A percentile compares a stretch with the other conserved stretches of the same genome.
Conservation (phyloP, 1,139 yeast species). For the Blastobotrys buckinghamii region DNA sequence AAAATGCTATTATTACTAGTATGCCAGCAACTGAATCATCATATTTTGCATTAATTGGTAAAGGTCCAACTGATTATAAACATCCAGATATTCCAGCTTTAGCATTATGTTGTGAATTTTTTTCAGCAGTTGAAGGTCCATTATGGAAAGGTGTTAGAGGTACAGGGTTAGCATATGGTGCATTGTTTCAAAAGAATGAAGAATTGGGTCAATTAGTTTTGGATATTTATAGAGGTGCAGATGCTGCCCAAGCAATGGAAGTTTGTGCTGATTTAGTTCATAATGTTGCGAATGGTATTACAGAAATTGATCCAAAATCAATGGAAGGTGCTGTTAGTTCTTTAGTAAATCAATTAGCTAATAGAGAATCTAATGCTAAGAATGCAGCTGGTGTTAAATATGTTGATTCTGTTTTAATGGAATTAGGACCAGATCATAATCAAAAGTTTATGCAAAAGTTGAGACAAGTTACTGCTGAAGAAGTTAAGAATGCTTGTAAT, state of each 20-base stretch:
- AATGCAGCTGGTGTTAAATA: constrained; percentile 64
- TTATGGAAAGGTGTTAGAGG: constrained; percentile 97
- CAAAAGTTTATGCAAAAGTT: constrained; percentile 31
- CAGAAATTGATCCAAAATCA: constrained; percentile 49
- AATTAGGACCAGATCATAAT: constrained; percentile 64
- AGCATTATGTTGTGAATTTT: constrained; percentile 66
- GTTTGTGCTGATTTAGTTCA: constrained; percentile 65
- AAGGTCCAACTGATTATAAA: constrained; percentile 58
- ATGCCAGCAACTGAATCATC: constrained; percentile 88
- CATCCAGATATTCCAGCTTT: constrained; percentile 67
- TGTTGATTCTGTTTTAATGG: constrained; percentile 57
- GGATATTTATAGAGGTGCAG: constrained; percentile 77
- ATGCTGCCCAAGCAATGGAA: constrained; percentile 63
- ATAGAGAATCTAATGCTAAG: constrained; percentile 47
- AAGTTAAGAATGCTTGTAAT: constrained; percentile 50
- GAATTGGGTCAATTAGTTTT: constrained; percentile 68
- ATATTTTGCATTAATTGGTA: constrained; percentile 57
- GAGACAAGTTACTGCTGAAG: constrained; percentile 45
- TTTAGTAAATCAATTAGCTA: constrained; percentile 65
- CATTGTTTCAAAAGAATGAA: constrained; percentile 49
- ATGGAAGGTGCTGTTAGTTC: constrained; percentile 72
- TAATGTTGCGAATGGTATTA: constrained; percentile 49
- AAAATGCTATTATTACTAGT: constrained; percentile 57
- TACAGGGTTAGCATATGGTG: constrained; percentile 91
- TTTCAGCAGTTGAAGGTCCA: constrained; percentile 92